Conservation (phyloP, 2,329 filamentous ascomycete genomes). For the Penicillium crustosum region DNA sequence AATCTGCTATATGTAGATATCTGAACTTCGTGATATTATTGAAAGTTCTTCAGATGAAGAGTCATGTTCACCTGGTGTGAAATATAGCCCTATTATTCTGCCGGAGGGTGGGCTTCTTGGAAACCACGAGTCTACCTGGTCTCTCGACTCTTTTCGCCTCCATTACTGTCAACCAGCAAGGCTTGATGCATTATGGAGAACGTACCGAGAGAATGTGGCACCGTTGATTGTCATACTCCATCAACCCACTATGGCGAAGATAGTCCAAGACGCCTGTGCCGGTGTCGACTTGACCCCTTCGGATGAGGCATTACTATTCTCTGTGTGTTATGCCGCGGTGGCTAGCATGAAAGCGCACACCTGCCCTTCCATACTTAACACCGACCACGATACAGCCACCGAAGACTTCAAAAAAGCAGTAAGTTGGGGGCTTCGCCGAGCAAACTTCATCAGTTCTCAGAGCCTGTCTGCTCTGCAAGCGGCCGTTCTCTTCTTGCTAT, state of each 20-base stretch:
- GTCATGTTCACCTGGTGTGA: not conserved
- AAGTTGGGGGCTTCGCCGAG: constrained; percentile 12
- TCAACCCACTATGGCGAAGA: constrained; percentile 1
- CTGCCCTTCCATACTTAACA: constrained; percentile 9
- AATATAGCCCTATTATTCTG: not conserved
- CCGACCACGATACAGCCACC: constrained; percentile 4
- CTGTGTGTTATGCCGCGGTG: constrained; percentile 21
- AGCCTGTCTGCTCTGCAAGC: constrained; percentile 19
- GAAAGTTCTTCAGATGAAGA: not conserved
- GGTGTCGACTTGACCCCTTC: not conserved
- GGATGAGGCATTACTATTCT: constrained; percentile 11
- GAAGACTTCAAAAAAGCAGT: constrained; percentile 7
- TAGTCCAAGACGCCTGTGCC: constrained; percentile 4
- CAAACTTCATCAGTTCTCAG: constrained; percentile 16
- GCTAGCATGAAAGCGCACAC: constrained; percentile 13
- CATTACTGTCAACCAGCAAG: not conserved
- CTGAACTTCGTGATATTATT: not conserved
- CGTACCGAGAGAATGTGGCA: constrained; percentile 22
- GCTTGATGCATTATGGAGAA: constrained; percentile 2
- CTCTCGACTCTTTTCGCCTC: not conserved
- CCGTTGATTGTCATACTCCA: constrained; percentile 24
- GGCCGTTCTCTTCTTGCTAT: constrained; percentile 19
- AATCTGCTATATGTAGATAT: not conserved
- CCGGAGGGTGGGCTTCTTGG: not conserved
- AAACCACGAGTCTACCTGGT: not conserved